Evolutionary conservation across 1,284 basidiomycete genomes (phyloP).

Genomic region (Inonotus obliquus): DNA sequence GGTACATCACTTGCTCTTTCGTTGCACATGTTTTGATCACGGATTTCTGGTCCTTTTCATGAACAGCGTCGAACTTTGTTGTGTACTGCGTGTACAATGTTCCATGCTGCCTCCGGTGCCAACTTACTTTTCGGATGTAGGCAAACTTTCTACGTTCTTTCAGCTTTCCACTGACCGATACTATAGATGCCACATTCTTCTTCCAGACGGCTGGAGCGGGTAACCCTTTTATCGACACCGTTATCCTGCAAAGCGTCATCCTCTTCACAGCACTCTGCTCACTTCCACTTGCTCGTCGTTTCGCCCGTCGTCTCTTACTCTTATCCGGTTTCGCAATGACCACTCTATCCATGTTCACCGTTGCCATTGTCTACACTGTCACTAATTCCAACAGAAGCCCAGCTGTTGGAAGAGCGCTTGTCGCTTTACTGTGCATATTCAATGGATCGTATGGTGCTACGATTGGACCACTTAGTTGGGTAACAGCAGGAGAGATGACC

Average conservation of each 20-base stretch:
- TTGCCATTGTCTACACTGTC: slow-evolving; percentile 18
- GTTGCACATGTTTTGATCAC: not conserved
- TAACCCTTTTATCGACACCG: slow-evolving; percentile 20
- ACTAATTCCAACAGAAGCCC: not conserved
- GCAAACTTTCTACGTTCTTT: not conserved
- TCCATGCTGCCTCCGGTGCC: slow-evolving; percentile 18
- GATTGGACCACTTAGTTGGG: slow-evolving; percentile 19
- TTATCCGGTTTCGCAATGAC: slow-evolving; percentile 15
- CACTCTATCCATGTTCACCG: slow-evolving; percentile 15
- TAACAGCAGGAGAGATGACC: slow-evolving; percentile 20
- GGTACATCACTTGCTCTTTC: not conserved
- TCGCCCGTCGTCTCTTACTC: slow-evolving; percentile 19
- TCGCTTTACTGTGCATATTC: slow-evolving; percentile 21
- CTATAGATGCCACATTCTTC: slow-evolving; percentile 19
- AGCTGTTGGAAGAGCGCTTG: slow-evolving; percentile 17
- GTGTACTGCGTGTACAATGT: slow-evolving; percentile 19
- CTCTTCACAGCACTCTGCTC: slow-evolving; percentile 15
- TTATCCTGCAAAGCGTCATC: slow-evolving; percentile 19
- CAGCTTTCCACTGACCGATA: not conserved
- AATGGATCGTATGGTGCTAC: slow-evolving; percentile 17
- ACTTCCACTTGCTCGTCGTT: slow-evolving; percentile 13
- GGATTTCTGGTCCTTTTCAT: not conserved
- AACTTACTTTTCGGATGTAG: slow-evolving; percentile 17
- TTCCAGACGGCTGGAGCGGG: slow-evolving; percentile 20
- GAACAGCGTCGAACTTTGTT: slow-evolving; percentile 18